Evolutionary conservation across 306 rosid species (phyloP).

Genomic region (Hylodesmum podocarpum): DNA sequence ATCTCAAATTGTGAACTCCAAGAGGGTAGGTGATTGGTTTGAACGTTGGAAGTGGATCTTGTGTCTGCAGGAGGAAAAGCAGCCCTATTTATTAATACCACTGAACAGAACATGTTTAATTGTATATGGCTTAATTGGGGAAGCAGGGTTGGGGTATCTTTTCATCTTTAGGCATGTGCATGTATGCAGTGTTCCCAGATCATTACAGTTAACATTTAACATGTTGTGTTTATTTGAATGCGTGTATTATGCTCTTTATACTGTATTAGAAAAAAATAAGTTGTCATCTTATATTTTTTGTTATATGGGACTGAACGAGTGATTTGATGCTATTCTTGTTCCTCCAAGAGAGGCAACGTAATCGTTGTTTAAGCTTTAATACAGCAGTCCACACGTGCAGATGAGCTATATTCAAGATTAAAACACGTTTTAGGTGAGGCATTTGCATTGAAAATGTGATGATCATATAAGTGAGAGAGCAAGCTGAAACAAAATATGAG

Average conservation of each 20-base stretch:
- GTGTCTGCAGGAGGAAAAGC: conserved; percentile 20
- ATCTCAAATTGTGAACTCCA: neutral
- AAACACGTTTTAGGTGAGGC: conserved; percentile 3
- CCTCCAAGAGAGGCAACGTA: neutral
- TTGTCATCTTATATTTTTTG: no score
- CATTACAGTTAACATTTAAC: no score
- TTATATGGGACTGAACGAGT: neutral
- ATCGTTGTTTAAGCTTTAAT: neutral
- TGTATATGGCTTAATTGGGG: neutral
- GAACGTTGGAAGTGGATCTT: neutral
- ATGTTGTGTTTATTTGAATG: neutral
- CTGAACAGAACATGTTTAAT: neutral
- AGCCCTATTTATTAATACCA: neutral
- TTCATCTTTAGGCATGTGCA: neutral
- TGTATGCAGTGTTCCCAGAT: conserved; percentile 10
- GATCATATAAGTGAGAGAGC: conserved; percentile 12
- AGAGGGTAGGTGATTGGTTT: neutral
- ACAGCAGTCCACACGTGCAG: neutral
- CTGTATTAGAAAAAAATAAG: neutral
- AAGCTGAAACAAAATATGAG: conserved; percentile 14
- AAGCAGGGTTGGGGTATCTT: conserved; percentile 8
- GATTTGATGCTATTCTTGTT: conserved; percentile 1
- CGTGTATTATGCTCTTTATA: neutral
- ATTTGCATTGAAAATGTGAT: conserved; percentile 5
- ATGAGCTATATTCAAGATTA: neutral